phyloP scores from a whole-genome alignment of 2,329 filamentous ascomycete species.

The Alternaria triticimaculans region DNA sequence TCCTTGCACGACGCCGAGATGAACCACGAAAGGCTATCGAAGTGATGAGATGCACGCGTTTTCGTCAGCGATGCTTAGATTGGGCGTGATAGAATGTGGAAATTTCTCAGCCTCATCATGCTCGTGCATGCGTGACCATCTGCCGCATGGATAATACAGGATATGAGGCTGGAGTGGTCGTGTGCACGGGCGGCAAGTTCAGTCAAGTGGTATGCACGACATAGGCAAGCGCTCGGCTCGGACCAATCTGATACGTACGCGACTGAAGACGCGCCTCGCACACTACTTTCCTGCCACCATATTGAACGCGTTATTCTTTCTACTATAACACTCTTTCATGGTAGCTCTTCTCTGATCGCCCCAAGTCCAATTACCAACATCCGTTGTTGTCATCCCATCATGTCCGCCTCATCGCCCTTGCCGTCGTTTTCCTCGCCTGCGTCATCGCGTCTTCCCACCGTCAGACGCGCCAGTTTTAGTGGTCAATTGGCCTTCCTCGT shows the following conservation, averaged over 20 bases:
- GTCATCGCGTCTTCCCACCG: constrained; percentile 24
- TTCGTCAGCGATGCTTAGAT: background rate
- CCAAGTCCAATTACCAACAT: background rate
- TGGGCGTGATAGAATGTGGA: background rate
- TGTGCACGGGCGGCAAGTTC: constrained; percentile 18
- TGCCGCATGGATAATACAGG: background rate
- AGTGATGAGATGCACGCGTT: background rate
- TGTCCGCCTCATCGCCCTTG: constrained; percentile 34
- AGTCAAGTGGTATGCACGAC: constrained; percentile 21
- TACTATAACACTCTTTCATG: constrained; percentile 17
- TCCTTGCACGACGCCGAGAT: background rate
- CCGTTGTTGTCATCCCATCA: constrained; percentile 10
- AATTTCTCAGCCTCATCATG: background rate
- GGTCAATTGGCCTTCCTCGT: constrained; percentile 63
- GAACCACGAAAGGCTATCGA: background rate
- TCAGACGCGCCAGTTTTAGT: constrained; percentile 35
- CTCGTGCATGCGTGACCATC: constrained; percentile 3
- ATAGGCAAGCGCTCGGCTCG: constrained; percentile 22
- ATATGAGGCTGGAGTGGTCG: constrained; percentile 8
- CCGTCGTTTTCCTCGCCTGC: constrained; percentile 35
- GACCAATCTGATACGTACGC: constrained; percentile 20
- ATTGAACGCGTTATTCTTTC: constrained; percentile 23
- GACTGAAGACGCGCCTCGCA: constrained; percentile 21
- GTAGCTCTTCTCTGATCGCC: constrained; percentile 10
- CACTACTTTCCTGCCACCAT: constrained; percentile 37